Evolutionary conservation across 768 basidiomycete species (phyloP), one percentile per base, ranked within the genome.

Genomic region (Lactarius hatsudake): DNA sequence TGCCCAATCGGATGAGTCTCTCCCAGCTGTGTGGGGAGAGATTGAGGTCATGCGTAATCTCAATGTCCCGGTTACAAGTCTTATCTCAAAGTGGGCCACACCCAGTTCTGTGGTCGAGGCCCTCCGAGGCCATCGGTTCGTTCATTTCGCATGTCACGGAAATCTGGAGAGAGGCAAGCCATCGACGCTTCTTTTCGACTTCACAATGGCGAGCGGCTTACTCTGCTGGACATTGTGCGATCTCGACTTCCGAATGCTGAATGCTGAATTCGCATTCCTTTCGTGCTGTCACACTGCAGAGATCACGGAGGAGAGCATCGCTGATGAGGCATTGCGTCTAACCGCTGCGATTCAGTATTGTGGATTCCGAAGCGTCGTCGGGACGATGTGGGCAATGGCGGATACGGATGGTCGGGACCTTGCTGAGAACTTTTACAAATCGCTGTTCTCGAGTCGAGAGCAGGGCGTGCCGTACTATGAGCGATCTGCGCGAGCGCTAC

Each of bases 321-420:
- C 65, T 0, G 69, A 70, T 9, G 71, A 71, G 62, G 62, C 23
- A 8, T 30, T 71, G 5, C 61, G 61, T 23, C 65, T 71, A 10
- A 54, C 69, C 0, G 69, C 65, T 5, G 71, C 65, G 5, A 36
- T 69, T 64, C 67, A 63, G 18, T 59, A 62, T 4, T 64, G 61
- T 36, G 70, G 67, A 7, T 71, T 68, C 53, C 38, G 63, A 1
- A 60, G 67, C 10, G 63, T 69, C 2, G 61, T 71, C 15, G 64
- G 60, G 28, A 65, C 70, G 1, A 63, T 69, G 63, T 71, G 70
- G 70, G 62, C 12, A 12, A 71, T 71, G 61, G 59, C n/a, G 1
- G 69, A 68, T 15, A 32, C 10, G 2, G 69, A 71, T 20, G 67
- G 65, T 4, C 63, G 55, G n/a, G 38, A 56, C 20, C 40, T 71